Evolutionary conservation across 1,139 yeast genomes (phyloP).

Genomic region (Yamadazyma dushanensis): DNA sequence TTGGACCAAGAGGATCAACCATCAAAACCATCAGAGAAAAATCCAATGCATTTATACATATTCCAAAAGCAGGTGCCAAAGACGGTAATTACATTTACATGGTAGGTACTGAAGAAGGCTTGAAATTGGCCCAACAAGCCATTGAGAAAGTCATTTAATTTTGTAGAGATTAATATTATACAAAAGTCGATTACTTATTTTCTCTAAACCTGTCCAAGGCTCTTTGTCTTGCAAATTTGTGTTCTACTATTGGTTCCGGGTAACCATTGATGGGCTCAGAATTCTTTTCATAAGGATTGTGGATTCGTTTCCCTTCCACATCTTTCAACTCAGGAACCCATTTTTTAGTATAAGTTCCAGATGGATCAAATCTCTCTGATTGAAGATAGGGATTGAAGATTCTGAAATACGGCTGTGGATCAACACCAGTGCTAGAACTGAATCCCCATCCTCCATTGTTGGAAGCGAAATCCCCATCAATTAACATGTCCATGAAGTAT

Average conservation of each 20-base stretch:
- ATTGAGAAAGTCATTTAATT: conserved; percentile 20
- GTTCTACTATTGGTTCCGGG: conserved; percentile 44
- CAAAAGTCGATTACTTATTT: conserved; percentile 22
- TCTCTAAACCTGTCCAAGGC: conserved; percentile 39
- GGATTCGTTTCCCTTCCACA: conserved; percentile 30
- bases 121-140: conserved; percentile 27
- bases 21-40: conserved; percentile 62
- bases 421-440: conserved; percentile 50
- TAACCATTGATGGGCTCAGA: conserved; percentile 30
- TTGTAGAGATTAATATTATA: neutral
- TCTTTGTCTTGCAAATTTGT: conserved; percentile 33
- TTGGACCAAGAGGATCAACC: conserved; percentile 78
- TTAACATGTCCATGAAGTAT: conserved; percentile 47
- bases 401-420: conserved; percentile 58
- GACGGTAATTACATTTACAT: conserved; percentile 29
- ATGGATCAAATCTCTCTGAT: conserved; percentile 47
- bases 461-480: conserved; percentile 55
- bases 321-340: conserved; percentile 53
- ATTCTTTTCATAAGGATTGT: conserved; percentile 35
- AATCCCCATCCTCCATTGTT: conserved; percentile 64
- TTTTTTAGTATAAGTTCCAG: conserved; percentile 44
- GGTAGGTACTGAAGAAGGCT: conserved; percentile 34
- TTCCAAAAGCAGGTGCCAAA: conserved; percentile 62
- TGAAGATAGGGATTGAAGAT: conserved; percentile 55
- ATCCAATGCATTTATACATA: conserved; percentile 58